phyloP scores from a whole-genome alignment of 257 asterid species.

The Nicotiana obtusifolia region DNA sequence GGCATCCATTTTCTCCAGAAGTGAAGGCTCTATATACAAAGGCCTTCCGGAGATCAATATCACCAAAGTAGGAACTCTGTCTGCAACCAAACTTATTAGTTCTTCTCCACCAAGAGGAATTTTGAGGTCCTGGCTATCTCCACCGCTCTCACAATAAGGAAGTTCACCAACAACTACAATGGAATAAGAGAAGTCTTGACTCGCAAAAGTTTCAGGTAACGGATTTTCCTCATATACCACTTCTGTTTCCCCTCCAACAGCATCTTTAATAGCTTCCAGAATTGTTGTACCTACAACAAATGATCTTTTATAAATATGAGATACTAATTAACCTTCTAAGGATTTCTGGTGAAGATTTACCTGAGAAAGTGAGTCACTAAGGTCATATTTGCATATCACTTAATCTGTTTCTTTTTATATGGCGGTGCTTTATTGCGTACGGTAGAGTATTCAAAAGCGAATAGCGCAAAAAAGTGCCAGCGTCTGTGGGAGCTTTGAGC shows the following conservation, averaged over 20 bases:
- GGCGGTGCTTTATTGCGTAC: not conserved
- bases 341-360: not conserved
- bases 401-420: not conserved
- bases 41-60: conserved; percentile 79
- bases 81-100: conserved; percentile 52
- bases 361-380: not conserved
- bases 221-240: conserved; percentile 60
- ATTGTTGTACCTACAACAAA: conserved; percentile 60
- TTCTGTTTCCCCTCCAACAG: conserved; percentile 48
- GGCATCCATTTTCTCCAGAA: conserved; percentile 54
- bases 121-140: conserved; percentile 59
- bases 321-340: not conserved
- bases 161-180: conserved; percentile 73
- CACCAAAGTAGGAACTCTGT: conserved; percentile 59
- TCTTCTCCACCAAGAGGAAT: conserved; percentile 60
- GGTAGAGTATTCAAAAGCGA: too few species aligned
- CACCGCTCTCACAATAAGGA: conserved; percentile 75
- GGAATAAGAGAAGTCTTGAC: conserved; percentile 57
- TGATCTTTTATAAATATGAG: not conserved
- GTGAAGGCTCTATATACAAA: conserved; percentile 48
- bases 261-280: conserved; percentile 69
- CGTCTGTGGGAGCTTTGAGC: too few species aligned
- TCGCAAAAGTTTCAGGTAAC: conserved; percentile 41
- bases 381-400: not conserved
- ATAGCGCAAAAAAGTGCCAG: too few species aligned